Conservation (phyloP, 1,139 yeast genomes). For the Candida tetrigidarum region DNA sequence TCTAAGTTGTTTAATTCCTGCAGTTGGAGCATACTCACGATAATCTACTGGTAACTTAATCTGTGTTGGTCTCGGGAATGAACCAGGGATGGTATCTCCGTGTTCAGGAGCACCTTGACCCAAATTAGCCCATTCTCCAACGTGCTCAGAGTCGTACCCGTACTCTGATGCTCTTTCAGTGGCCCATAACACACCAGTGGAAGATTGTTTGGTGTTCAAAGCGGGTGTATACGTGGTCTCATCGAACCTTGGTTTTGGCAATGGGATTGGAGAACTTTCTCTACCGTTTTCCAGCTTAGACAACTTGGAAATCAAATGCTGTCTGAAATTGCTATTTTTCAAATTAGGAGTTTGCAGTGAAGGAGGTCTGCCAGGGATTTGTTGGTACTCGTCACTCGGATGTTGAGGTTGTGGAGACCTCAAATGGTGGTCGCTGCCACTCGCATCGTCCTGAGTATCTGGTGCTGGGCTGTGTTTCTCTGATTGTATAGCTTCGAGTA, state of each 20-base stretch:
- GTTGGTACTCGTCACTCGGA: slow-evolving; percentile 9
- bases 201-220: slow-evolving; percentile 62
- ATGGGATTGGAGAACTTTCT: slow-evolving; percentile 53
- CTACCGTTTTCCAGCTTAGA: slow-evolving; percentile 40
- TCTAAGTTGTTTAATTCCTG: slow-evolving; percentile 61
- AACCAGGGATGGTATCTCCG: slow-evolving; percentile 64
- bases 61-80: slow-evolving; percentile 58
- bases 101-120: slow-evolving; percentile 79
- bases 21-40: slow-evolving; percentile 68
- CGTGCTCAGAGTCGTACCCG: slow-evolving; percentile 54
- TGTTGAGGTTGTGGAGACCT: slow-evolving; percentile 18
- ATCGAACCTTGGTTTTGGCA: slow-evolving; percentile 52
- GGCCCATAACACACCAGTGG: slow-evolving; percentile 74
- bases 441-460: neutral
- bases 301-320: slow-evolving; percentile 34
- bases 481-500: slow-evolving; percentile 36
- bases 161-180: slow-evolving; percentile 68
- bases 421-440: slow-evolving; percentile 6
- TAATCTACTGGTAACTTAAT: slow-evolving; percentile 56
- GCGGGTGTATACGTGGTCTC: slow-evolving; percentile 60
- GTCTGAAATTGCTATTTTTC: slow-evolving; percentile 17
- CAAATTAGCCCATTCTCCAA: slow-evolving; percentile 63
- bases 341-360: slow-evolving; percentile 19
- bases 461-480: slow-evolving; percentile 8
- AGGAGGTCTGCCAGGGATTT: slow-evolving; percentile 18